phyloP scores from a whole-genome alignment of 179 eudicot genomes.

The Gypsophila paniculata region DNA sequence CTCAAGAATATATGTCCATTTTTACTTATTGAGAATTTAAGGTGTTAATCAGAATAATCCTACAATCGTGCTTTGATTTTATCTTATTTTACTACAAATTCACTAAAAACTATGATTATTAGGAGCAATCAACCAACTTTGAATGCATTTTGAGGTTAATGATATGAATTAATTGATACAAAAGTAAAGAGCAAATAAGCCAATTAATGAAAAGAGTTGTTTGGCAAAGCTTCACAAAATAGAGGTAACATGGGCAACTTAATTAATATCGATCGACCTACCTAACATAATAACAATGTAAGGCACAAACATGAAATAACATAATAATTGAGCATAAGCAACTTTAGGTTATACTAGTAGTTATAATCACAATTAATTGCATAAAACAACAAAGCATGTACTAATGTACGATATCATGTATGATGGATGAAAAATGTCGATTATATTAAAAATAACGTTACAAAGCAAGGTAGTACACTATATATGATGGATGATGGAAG shows the following conservation, averaged over 20 bases:
- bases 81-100: no score
- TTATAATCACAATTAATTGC: constrained; percentile 6
- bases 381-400: constrained; percentile 11
- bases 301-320: constrained; percentile 10
- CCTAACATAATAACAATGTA: not conserved
- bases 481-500: not conserved
- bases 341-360: constrained; percentile 15
- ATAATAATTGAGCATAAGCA: not conserved
- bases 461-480: not conserved
- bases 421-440: not conserved
- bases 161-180: not conserved
- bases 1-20: no score
- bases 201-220: constrained; percentile 14
- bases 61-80: no score
- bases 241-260: constrained; percentile 24
- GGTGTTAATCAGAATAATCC: no score
- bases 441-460: not conserved
- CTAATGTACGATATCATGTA: not conserved
- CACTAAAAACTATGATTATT: no score
- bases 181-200: not conserved
- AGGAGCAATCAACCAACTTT: no score
- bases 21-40: no score
- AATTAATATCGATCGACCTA: constrained; percentile 16
- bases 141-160: no score
- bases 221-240: constrained; percentile 17